phyloP scores from a whole-genome alignment of 257 asterid genomes.

The Craterostigma plantagineum region DNA sequence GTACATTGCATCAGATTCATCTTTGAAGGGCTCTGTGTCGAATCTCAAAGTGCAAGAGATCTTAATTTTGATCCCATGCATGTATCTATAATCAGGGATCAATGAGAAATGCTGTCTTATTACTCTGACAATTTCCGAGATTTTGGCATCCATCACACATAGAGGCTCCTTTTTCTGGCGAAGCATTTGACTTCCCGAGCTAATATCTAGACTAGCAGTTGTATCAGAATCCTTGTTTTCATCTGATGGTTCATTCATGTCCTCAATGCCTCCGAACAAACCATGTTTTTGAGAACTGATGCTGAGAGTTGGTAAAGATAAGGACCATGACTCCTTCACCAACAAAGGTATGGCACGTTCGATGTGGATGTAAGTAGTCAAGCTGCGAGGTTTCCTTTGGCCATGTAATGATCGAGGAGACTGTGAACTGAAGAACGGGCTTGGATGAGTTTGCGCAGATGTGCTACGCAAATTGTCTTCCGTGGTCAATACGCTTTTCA shows the following conservation, averaged over 20 bases:
- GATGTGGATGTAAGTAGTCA: constrained; percentile 44
- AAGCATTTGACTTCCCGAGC: constrained; percentile 21
- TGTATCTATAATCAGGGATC: constrained; percentile 66
- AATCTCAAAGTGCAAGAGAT: constrained; percentile 53
- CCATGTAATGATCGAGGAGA: constrained; percentile 34
- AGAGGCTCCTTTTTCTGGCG: constrained; percentile 46
- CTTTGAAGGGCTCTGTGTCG: constrained; percentile 41
- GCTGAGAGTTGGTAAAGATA: constrained; percentile 44
- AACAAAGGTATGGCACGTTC: constrained; percentile 49
- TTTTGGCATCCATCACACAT: constrained; percentile 79
- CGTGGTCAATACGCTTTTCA: constrained; percentile 37
- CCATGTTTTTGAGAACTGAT: constrained; percentile 25
- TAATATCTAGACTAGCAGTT: constrained; percentile 15
- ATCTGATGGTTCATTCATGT: constrained; percentile 17
- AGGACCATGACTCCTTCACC: constrained; percentile 87
- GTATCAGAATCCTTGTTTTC: constrained; percentile 32
- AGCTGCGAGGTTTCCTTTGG: constrained; percentile 27
- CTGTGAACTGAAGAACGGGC: constrained; percentile 39
- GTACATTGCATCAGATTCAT: constrained; percentile 17
- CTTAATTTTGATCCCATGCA: constrained; percentile 65
- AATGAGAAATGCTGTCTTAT: constrained; percentile 64
- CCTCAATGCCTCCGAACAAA: constrained; percentile 39
- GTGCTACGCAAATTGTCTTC: constrained; percentile 64
- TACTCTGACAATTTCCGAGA: constrained; percentile 44
- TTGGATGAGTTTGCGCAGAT: constrained; percentile 54